Evolutionary conservation across 495 filamentous ascomycete species (phyloP), one percentile per base, ranked within the genome.

Genomic region (Lasiosphaeriaceae sp.): DNA sequence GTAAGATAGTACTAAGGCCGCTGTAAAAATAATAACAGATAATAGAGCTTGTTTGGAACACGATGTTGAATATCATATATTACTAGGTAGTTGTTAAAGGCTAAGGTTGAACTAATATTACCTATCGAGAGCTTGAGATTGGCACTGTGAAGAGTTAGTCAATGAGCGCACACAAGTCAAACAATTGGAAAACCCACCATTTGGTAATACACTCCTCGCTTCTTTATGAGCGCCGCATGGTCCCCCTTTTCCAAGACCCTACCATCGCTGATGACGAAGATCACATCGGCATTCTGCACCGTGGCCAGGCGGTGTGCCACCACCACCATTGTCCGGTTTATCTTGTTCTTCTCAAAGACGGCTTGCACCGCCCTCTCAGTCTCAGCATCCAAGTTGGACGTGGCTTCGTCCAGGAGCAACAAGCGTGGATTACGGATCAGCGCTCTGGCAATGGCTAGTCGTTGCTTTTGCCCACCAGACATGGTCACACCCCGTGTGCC

Each of bases 381-480:
- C 70, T 90, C 83, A 5, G 86, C 84, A 58, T 95, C 90, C 43
- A 94, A 71, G 31, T 82, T 86, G 19, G 83, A 86, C 2, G 90
- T 94, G 0, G 90, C 87, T 66, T 95, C 90, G 64, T 95, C 90
- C 6, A 95, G 74, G 19, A 95, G 76, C 51, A 95, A 72, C 23
- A 94, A 71, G 21, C 80, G 78, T 0, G 90, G 90, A 37, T 86
- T 81, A 3, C 89, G 83, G 34, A 95, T 83, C 45, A 94, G 76
- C 0, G 90, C 89, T 43, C 90, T 72, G 1, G 90, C 88, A 53
- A 94, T 88, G 0, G 87, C 81, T 23, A 94, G 70, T 14, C 90
- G 78, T 61, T 93, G 90, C 62, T 85, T 85, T 66, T 94, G 90
- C 0, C 90, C 90, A 1, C 90, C 90, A 2, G 86, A 90, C 56